phyloP scores from a whole-genome alignment of 768 basidiomycete species.

The Amanita subjunquillea region DNA sequence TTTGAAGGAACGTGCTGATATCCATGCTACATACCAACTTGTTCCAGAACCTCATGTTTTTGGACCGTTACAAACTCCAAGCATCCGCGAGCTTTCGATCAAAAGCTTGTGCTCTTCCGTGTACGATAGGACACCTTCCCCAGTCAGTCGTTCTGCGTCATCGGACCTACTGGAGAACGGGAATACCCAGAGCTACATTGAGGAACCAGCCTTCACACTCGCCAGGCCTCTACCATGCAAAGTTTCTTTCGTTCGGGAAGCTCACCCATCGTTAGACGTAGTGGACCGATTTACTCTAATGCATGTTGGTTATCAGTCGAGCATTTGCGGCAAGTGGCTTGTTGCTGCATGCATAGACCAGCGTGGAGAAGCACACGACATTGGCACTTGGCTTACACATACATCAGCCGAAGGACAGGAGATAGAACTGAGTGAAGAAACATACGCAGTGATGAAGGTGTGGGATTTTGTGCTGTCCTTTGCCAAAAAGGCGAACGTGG shows the following conservation, averaged over 20 bases:
- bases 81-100: slow-evolving; percentile 28
- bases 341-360: slow-evolving; percentile 68
- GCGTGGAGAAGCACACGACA: slow-evolving; percentile 64
- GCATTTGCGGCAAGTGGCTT: slow-evolving; percentile 67
- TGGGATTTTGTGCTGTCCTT: slow-evolving; percentile 64
- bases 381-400: slow-evolving; percentile 58
- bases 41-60: slow-evolving; percentile 56
- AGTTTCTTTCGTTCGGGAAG: slow-evolving; percentile 26
- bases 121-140: slow-evolving; percentile 60
- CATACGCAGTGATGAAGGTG: slow-evolving; percentile 44
- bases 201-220: slow-evolving; percentile 57
- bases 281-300: slow-evolving; percentile 43
- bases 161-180: slow-evolving; percentile 28
- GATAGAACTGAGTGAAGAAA: slow-evolving; percentile 26
- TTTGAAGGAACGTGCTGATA: slow-evolving; percentile 32
- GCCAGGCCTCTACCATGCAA: slow-evolving; percentile 32
- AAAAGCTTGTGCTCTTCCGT: slow-evolving; percentile 49
- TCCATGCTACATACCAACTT: slow-evolving; percentile 60
- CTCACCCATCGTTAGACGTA: slow-evolving; percentile 31
- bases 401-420: slow-evolving; percentile 24
- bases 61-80: slow-evolving; percentile 34
- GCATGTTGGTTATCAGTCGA: slow-evolving; percentile 67
- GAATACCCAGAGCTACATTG: slow-evolving; percentile 39
- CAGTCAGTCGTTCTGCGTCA: slow-evolving; percentile 52
- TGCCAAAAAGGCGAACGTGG: slow-evolving; percentile 55